phyloP scores from a whole-genome alignment of 2,329 filamentous ascomycete genomes.

The Ceratocystis variospora region DNA sequence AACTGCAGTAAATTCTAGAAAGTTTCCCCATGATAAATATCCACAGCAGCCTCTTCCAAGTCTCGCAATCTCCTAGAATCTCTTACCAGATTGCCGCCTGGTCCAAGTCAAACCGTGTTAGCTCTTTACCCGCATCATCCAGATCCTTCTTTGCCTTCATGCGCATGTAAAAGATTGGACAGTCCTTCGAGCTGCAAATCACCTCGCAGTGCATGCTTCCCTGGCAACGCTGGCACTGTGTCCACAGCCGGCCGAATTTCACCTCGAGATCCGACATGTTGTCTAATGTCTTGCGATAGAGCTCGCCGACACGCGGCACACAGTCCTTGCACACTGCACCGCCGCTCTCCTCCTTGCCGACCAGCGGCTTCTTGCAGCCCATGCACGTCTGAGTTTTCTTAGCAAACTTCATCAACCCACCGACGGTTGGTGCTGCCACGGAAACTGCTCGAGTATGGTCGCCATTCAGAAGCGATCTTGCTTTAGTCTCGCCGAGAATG shows the following conservation, averaged over 20 bases:
- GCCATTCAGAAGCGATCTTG: slow-evolving; percentile 70
- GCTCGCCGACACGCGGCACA: slow-evolving; percentile 68
- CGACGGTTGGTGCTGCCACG: slow-evolving; percentile 78
- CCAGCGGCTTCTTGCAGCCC: slow-evolving; percentile 95
- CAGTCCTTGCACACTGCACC: slow-evolving; percentile 86
- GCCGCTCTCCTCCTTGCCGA: slow-evolving; percentile 59
- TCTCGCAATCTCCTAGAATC: background rate
- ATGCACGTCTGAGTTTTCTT: slow-evolving; percentile 98
- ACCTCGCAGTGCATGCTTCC: slow-evolving; percentile 97
- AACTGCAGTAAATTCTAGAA: too few species aligned
- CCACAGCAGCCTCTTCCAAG: too few species aligned
- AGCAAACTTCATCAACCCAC: slow-evolving; percentile 94
- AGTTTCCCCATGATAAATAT: too few species aligned
- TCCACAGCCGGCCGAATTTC: slow-evolving; percentile 85
- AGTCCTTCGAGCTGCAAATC: slow-evolving; percentile 91
- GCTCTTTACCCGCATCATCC: slow-evolving; percentile 83
- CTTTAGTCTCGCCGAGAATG: slow-evolving; percentile 86
- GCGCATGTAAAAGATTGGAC: slow-evolving; percentile 98
- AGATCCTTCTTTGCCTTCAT: slow-evolving; percentile 99
- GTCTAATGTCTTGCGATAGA: slow-evolving; percentile 82
- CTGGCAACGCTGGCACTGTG: slow-evolving; percentile 94
- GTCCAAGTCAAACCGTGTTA: slow-evolving; percentile 80
- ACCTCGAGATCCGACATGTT: slow-evolving; percentile 89
- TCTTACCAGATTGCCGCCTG: slow-evolving; percentile 48
- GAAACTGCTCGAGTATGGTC: slow-evolving; percentile 92